These are phyloP conservation scores for Hygrophorus pudorinus DNA, from an alignment of 768 basidiomycete species.

Conservation along the genomic window DNA sequence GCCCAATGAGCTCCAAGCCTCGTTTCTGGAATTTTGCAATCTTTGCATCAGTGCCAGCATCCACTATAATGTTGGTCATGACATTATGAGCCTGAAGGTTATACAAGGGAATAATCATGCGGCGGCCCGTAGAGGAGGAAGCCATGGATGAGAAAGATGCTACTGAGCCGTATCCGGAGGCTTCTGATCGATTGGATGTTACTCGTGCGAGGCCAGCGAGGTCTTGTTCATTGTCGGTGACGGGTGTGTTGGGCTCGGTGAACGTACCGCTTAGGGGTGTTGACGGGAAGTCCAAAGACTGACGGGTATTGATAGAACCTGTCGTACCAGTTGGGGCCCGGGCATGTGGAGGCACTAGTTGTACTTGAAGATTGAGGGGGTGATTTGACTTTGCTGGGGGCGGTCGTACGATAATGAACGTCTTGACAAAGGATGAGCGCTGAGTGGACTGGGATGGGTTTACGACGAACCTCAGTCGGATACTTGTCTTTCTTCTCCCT, in stretches of 20 bases:
- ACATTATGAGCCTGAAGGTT: conserved; percentile 85
- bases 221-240: conserved; percentile 11
- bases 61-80: conserved; percentile 75
- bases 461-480: conserved; percentile 7
- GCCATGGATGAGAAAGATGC: conserved; percentile 26
- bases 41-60: conserved; percentile 83
- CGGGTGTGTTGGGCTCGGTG: conserved; percentile 9
- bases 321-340: conserved; percentile 28
- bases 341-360: conserved; percentile 68
- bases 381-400: conserved; percentile 81
- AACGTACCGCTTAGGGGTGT: conserved; percentile 12
- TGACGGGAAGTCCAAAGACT: conserved; percentile 33
- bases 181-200: conserved; percentile 51
- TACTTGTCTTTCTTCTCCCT: conserved; percentile 10
- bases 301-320: conserved; percentile 13
- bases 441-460: background rate
- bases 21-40: conserved; percentile 68
- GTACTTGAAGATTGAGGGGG: conserved; percentile 84
- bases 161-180: conserved; percentile 34
- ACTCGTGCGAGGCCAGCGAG: conserved; percentile 25
- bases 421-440: conserved; percentile 32
- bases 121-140: conserved; percentile 25
- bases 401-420: conserved; percentile 86
- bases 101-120: conserved; percentile 78
- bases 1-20: conserved; percentile 67